Conservation (phyloP, 73 alveolate species). For the Durusdinium trenchii region DNA sequence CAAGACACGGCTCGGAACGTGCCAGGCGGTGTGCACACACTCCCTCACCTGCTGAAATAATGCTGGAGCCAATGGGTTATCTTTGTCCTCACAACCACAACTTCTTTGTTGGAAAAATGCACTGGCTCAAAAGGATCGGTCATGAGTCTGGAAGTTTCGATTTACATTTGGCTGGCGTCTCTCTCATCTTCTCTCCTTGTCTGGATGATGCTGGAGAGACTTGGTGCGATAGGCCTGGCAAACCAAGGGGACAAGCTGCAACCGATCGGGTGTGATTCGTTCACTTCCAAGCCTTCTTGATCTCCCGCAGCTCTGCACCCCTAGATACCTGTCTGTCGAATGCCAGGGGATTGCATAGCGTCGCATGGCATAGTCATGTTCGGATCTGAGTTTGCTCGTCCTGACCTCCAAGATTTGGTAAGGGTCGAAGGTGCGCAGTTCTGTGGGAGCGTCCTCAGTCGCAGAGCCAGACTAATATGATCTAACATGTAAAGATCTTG, state of each 20-base stretch:
- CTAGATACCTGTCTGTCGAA: slow-evolving; percentile 43
- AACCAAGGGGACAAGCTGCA: not conserved
- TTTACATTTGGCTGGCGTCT: not conserved
- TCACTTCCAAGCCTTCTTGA: slow-evolving; percentile 34
- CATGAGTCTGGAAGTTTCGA: not conserved
- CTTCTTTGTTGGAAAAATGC: too few relatives aligned
- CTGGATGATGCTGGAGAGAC: slow-evolving; percentile 66
- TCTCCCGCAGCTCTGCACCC: slow-evolving; percentile 57
- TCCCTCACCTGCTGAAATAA: slow-evolving; percentile 57
- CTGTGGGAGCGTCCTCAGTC: slow-evolving; percentile 30
- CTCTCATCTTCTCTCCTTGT: slow-evolving; percentile 39
- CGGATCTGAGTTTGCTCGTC: too few relatives aligned
- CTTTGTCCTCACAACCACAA: slow-evolving; percentile 44
- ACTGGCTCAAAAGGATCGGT: not conserved
- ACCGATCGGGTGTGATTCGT: not conserved
- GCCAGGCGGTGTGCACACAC: too few relatives aligned
- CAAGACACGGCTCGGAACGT: not conserved
- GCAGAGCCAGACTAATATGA: not conserved
- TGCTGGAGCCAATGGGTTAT: slow-evolving; percentile 83
- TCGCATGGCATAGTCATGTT: too few relatives aligned
- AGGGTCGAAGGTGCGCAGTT: slow-evolving; percentile 71
- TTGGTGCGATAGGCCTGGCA: slow-evolving; percentile 47
- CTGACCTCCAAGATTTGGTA: slow-evolving; percentile 50
- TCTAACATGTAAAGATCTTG: not conserved
- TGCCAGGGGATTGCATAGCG: too few relatives aligned